These are phyloP conservation scores for Rubus idaeus DNA, from an alignment of 306 rosid genomes.

Conservation along the genomic window DNA sequence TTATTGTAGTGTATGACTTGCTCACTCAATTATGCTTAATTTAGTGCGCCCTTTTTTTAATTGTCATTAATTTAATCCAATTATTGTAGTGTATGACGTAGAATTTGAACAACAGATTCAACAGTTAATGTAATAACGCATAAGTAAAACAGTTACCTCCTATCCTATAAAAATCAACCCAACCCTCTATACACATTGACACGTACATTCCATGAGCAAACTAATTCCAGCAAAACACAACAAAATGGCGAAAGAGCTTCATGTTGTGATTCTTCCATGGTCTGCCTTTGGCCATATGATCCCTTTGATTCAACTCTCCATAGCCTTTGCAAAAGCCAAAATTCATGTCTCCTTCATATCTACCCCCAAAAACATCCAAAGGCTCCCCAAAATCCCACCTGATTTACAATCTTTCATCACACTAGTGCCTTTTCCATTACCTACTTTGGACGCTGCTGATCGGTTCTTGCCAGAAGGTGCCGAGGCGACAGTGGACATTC, in stretches of 20 bases:
- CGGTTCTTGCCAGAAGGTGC: not conserved
- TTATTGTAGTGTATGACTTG: no score
- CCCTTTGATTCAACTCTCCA: slow-evolving; percentile 10
- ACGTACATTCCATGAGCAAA: no score
- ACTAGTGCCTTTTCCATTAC: slow-evolving; percentile 15
- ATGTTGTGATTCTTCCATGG: slow-evolving; percentile 25
- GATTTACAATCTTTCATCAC: not conserved
- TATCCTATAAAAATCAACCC: no score
- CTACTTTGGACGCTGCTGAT: not conserved
- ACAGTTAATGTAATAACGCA: no score
- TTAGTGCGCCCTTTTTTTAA: no score
- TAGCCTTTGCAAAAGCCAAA: slow-evolving; percentile 21
- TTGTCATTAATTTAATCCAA: no score
- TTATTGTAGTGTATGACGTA: no score
- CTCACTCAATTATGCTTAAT: no score
- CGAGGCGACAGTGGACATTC: slow-evolving; percentile 9
- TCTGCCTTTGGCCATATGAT: slow-evolving; percentile 32
- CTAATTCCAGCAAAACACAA: no score
- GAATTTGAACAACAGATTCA: no score
- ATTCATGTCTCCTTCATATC: slow-evolving; percentile 29
- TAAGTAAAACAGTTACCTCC: no score
- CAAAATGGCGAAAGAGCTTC: slow-evolving; percentile 8
- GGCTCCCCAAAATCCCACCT: slow-evolving; percentile 22
- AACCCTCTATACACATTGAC: no score
- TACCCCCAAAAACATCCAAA: slow-evolving; percentile 19